Conservation (phyloP, 371 early-diverging fungal genomes). For the Mucor piriformis region DNA sequence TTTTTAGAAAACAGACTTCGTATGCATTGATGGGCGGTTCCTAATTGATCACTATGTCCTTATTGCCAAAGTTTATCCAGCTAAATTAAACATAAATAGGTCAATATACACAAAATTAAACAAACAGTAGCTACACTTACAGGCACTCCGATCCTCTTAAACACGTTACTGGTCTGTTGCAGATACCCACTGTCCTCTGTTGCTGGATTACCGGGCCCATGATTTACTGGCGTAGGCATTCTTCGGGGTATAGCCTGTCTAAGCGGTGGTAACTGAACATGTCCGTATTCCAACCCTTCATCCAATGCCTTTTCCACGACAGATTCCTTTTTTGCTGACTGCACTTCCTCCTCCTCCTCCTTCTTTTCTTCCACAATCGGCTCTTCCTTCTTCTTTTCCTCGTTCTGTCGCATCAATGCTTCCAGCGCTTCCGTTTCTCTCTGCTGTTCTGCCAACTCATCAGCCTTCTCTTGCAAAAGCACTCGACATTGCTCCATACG, state of each 20-base stretch:
- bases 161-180: slow-evolving; percentile 18
- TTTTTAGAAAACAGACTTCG: too few relatives aligned
- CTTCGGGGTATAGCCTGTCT: background rate
- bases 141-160: slow-evolving; percentile 21
- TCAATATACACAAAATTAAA: too few relatives aligned
- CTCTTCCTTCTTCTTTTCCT: background rate
- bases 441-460: slow-evolving; percentile 3
- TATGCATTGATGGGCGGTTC: too few relatives aligned
- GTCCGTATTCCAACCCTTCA: slow-evolving; percentile 20
- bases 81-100: background rate
- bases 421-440: background rate
- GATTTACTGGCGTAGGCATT: background rate
- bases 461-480: slow-evolving; percentile 8
- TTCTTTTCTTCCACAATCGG: background rate
- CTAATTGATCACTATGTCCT: too few relatives aligned
- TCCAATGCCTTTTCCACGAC: slow-evolving; percentile 4
- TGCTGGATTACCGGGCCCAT: background rate
- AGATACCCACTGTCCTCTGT: slow-evolving; percentile 11
- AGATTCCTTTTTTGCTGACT: background rate
- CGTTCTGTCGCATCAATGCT: background rate
- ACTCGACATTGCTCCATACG: slow-evolving; percentile 66
- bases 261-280: slow-evolving; percentile 12
- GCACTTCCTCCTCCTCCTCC: background rate
- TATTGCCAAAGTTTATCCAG: slow-evolving; percentile 25
- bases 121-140: too few relatives aligned